Percentiles rank a stretch among this genome's conserved stretches.
Conservation (phyloP, 345 rosid genomes). For the Boechera divaricarpa region DNA sequence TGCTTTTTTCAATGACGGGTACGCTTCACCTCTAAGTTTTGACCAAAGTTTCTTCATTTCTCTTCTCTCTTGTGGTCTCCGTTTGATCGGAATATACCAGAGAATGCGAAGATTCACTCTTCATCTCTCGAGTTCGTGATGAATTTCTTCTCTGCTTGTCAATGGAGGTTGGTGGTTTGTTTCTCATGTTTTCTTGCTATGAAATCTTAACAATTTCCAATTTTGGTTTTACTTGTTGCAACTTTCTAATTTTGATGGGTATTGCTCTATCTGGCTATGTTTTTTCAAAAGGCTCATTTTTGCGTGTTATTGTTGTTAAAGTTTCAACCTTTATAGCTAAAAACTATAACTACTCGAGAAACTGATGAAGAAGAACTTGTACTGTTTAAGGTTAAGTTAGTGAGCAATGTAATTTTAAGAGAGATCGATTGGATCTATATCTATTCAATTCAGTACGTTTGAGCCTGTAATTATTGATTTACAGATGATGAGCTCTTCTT, state of each 20-base stretch:
- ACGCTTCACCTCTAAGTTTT: constrained; percentile 45
- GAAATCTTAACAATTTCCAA: neutral
- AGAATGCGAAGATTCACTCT: constrained; percentile 25
- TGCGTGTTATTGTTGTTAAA: constrained; percentile 10
- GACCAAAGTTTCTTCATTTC: constrained; percentile 36
- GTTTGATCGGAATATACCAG: constrained; percentile 22
- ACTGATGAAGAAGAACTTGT: constrained; percentile 10
- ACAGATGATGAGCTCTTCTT: constrained; percentile 68
- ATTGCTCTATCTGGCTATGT: constrained; percentile 21
- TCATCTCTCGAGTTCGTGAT: constrained; percentile 3
- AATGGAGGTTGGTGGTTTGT: constrained; percentile 36
- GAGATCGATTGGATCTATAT: constrained; percentile 14
- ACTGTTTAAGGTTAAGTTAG: constrained; percentile 16
- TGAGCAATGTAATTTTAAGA: neutral
- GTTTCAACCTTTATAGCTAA: constrained; percentile 25
- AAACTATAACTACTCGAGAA: neutral
- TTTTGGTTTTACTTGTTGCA: constrained; percentile 7
- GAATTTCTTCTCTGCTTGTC: constrained; percentile 29
- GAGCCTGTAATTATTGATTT: constrained; percentile 7
- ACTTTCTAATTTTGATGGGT: constrained; percentile 17
- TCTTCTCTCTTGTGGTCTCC: constrained; percentile 24
- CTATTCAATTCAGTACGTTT: neutral
- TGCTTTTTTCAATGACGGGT: constrained; percentile 29
- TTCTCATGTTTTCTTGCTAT: neutral
- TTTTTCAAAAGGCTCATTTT: neutral